phyloP scores from a whole-genome alignment of 1,139 yeast genomes.

The Suhomyces bribrorum region DNA sequence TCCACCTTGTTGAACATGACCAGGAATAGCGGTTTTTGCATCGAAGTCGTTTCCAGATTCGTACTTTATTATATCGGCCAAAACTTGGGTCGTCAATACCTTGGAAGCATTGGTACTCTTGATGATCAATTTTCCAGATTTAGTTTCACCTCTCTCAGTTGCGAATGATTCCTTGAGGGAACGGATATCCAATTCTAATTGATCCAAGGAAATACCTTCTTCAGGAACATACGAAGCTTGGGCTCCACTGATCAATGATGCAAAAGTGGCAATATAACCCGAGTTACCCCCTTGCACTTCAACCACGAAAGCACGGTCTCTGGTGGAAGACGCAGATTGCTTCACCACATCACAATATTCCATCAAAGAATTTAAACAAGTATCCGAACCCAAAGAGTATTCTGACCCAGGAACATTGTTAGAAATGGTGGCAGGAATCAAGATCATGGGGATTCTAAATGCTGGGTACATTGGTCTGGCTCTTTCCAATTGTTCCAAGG shows the following conservation, averaged over 20 bases:
- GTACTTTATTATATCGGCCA: slow-evolving; percentile 69
- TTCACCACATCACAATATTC: slow-evolving; percentile 93
- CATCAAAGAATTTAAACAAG: slow-evolving; percentile 88
- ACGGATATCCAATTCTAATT: slow-evolving; percentile 75
- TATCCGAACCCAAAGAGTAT: slow-evolving; percentile 90
- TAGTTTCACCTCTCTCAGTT: slow-evolving; percentile 75
- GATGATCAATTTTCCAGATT: slow-evolving; percentile 73
- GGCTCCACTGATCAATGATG: slow-evolving; percentile 91
- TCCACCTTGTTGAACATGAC: slow-evolving; percentile 83
- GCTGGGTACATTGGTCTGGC: slow-evolving; percentile 80
- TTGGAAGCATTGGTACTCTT: slow-evolving; percentile 70
- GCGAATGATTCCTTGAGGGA: slow-evolving; percentile 68
- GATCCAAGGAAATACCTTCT: slow-evolving; percentile 70
- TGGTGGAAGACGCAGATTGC: slow-evolving; percentile 91
- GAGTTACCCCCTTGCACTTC: slow-evolving; percentile 98
- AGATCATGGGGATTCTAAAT: slow-evolving; percentile 90
- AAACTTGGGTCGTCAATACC: slow-evolving; percentile 64
- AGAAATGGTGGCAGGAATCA: slow-evolving; percentile 94
- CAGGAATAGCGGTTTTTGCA: slow-evolving; percentile 76
- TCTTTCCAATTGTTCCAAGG: slow-evolving; percentile 75
- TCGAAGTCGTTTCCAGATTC: slow-evolving; percentile 69
- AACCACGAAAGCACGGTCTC: slow-evolving; percentile 93
- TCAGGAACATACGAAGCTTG: slow-evolving; percentile 94
- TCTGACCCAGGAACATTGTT: slow-evolving; percentile 98
- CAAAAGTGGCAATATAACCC: slow-evolving; percentile 86